phyloP scores from a whole-genome alignment of 495 filamentous ascomycete species.

The Penicillium taxi region DNA sequence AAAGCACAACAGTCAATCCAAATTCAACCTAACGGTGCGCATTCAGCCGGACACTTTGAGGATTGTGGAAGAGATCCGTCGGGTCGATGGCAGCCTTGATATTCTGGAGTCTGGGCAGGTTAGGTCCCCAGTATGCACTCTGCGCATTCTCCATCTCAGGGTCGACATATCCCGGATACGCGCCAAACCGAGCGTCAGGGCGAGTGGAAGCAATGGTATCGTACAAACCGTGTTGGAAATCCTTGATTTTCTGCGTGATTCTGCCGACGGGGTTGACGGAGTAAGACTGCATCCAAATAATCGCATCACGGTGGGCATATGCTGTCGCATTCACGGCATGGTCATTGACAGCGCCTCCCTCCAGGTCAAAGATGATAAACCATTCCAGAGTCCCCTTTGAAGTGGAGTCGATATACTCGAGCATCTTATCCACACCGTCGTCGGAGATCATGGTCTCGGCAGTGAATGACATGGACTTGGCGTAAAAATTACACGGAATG shows the following conservation, averaged over 20 bases:
- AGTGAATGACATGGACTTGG: constrained; percentile 44
- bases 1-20: too few species aligned
- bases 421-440: constrained; percentile 29
- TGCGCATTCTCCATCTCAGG: constrained; percentile 39
- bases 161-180: constrained; percentile 71
- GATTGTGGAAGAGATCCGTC: constrained; percentile 54
- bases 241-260: constrained; percentile 26
- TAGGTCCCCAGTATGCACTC: constrained; percentile 49
- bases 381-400: constrained; percentile 38
- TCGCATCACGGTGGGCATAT: constrained; percentile 36
- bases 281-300: constrained; percentile 42
- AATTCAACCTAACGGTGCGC: neutral
- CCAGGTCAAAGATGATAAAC: constrained; percentile 38
- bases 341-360: constrained; percentile 38
- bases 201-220: constrained; percentile 19
- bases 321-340: constrained; percentile 32
- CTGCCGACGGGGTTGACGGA: constrained; percentile 32
- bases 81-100: constrained; percentile 53
- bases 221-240: constrained; percentile 41
- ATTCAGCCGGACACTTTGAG: constrained; percentile 39
- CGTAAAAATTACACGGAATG: constrained; percentile 36
- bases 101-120: constrained; percentile 40
- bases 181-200: constrained; percentile 20
- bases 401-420: constrained; percentile 36
- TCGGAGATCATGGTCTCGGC: constrained; percentile 32